Evolutionary conservation across 768 basidiomycete genomes (phyloP).

Genomic region (Tulasnella calospora): DNA sequence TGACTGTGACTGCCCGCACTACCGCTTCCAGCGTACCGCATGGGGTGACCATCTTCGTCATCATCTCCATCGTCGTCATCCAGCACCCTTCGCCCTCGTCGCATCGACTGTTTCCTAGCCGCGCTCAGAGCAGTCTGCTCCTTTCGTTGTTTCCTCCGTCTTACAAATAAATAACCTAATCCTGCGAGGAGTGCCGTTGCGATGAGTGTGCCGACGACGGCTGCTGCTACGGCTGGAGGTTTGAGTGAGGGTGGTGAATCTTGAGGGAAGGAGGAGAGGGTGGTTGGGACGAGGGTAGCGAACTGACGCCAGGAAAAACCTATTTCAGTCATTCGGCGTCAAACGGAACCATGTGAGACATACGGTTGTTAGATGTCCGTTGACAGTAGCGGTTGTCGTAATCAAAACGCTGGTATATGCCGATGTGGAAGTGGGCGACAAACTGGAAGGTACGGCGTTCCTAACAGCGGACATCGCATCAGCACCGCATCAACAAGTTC

Average conservation of each 20-base stretch:
- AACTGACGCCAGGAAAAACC: not conserved
- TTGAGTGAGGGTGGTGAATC: not conserved
- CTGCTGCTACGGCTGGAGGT: not conserved
- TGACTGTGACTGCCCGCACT: not conserved
- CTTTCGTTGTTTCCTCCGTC: conserved; percentile 7
- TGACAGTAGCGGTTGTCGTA: conserved; percentile 21
- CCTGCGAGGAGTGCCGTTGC: conserved; percentile 11
- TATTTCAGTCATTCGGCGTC: not conserved
- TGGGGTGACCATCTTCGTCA: not conserved
- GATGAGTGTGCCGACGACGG: conserved; percentile 20
- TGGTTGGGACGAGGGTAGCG: conserved; percentile 18
- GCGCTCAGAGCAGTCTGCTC: not conserved
- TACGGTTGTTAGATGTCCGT: conserved; percentile 21
- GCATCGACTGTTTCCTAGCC: not conserved
- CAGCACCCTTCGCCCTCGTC: conserved; percentile 6
- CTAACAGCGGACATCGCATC: not conserved
- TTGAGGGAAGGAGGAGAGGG: conserved; percentile 14
- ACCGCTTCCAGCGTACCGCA: not conserved
- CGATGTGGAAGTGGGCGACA: not conserved
- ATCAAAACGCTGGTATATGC: conserved; percentile 19
- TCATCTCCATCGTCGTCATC: conserved; percentile 17
- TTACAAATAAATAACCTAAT: not conserved
- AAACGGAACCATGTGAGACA: not conserved
- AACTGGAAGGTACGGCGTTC: not conserved
- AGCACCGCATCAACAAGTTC: not conserved